Conservation (phyloP, 164 flowering plant genomes). For the Umbellularia californica region DNA sequence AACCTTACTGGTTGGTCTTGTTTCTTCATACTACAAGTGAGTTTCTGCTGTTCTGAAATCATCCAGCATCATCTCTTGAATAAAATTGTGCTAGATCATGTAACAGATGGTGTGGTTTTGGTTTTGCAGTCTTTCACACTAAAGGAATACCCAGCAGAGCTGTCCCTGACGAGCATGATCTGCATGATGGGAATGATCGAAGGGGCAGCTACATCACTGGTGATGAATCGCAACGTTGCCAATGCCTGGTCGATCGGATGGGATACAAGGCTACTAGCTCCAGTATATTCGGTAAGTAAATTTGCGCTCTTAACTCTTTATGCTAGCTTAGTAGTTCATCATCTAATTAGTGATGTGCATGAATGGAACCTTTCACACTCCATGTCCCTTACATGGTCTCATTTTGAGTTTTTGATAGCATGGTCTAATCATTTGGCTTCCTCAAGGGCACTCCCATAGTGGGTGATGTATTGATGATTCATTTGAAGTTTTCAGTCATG, state of each 20-base stretch:
- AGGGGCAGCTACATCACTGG: constrained; percentile 52
- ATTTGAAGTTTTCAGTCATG: too few relatives aligned
- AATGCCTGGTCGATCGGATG: constrained; percentile 70
- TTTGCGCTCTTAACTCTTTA: too few relatives aligned
- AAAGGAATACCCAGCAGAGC: constrained; percentile 75
- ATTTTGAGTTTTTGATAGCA: too few relatives aligned
- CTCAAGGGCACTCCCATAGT: too few relatives aligned
- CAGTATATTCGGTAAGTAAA: constrained; percentile 61
- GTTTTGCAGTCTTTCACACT: constrained; percentile 57
- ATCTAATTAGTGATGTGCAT: too few relatives aligned
- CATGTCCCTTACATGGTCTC: too few relatives aligned
- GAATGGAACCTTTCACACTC: too few relatives aligned
- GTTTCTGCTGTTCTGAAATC: background rate
- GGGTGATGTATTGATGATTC: too few relatives aligned
- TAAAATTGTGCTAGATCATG: too few relatives aligned
- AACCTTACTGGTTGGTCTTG: constrained; percentile 62
- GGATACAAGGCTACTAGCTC: constrained; percentile 78
- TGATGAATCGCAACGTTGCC: constrained; percentile 45
- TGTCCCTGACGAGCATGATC: constrained; percentile 61
- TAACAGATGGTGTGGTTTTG: background rate
- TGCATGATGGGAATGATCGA: constrained; percentile 66
- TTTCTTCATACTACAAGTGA: constrained; percentile 79
- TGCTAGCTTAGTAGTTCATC: too few relatives aligned
- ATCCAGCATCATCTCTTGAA: background rate
- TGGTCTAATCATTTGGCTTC: too few relatives aligned